Base-by-base conservation (phyloP, 257 asterid species). In the Petrea volubilis region DNA sequence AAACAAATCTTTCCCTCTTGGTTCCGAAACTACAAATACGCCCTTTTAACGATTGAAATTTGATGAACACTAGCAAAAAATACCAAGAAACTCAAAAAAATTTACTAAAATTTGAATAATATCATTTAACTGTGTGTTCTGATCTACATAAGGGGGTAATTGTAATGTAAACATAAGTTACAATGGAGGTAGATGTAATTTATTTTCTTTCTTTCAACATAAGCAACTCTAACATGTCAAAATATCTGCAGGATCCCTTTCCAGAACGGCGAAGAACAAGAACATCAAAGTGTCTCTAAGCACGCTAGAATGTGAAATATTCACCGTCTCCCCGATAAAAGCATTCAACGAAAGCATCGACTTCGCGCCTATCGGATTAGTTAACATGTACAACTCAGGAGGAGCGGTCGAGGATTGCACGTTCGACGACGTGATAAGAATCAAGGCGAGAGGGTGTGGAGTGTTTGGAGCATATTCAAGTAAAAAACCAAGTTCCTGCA, bases 401-500 rank as follows among this genome's bases (percentile, higher is more conserved):
- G 91, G 91, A 41, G 88, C 91, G 14, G 61, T 76, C 6, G 82
- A 83, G 59, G 83, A 65, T 25, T 79, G 63, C 40, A 77, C 70
- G 60, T 74, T 67, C 3, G 83, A 51, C 7, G 74, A 49, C 20
- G 24, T 24, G 11, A 25, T 82, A 28, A 73, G 50, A 40, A 51
- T 84, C 49, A 77, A 40, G 78, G 83, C 78, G 17, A 67, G 91
- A 77, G 93, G 95, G 50, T 65, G 75, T 34, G 93, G 95, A 46
- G 33, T 78, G 20, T 83, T 90, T 71, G 97, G 97, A 79, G 88
- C 91, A 40, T 90, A 86, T 80, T 88, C 96, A 0, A 86, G 87
- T 58, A 49, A 43, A n/a, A 84, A 64, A 75, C 96, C 93, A 29
- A 78, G 78, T 15, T 36, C 9, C 20, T 84, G 90, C 33, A 72